A percentile compares a stretch with the other conserved stretches of the same genome.
phyloP scores from a whole-genome alignment of 2,329 filamentous ascomycete species.

The Neonectria coccinea region DNA sequence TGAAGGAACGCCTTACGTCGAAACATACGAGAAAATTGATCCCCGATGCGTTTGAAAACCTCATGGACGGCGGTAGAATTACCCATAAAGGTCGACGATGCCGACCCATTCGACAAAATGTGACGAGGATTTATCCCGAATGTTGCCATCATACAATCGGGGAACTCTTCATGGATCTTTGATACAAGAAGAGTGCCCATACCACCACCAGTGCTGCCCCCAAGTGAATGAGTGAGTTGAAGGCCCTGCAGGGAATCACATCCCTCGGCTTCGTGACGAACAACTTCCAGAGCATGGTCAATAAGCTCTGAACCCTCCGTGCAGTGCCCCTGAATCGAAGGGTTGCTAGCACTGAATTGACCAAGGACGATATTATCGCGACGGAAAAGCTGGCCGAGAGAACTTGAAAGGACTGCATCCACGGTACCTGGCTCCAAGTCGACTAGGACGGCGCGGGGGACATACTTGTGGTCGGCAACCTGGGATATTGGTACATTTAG shows the following conservation, averaged over 20 bases:
- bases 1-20: slow-evolving; percentile 99
- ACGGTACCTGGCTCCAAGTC: slow-evolving; percentile 99
- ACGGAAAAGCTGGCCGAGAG: slow-evolving; percentile 98
- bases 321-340: slow-evolving; percentile 99
- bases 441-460: slow-evolving; percentile 98
- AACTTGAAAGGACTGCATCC: slow-evolving; percentile 98
- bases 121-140: slow-evolving; percentile 99
- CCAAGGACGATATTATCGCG: slow-evolving; percentile 99
- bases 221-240: slow-evolving; percentile 99
- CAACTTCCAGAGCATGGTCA: slow-evolving; percentile 97
- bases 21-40: slow-evolving; percentile 90
- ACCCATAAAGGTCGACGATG: slow-evolving; percentile 95
- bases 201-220: slow-evolving; percentile 99
- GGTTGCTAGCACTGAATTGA: slow-evolving; percentile 99
- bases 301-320: slow-evolving; percentile 99
- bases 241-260: slow-evolving; percentile 99
- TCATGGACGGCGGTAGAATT: slow-evolving; percentile 99
- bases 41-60: slow-evolving; percentile 99
- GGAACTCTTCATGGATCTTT: slow-evolving; percentile 99
- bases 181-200: slow-evolving; percentile 99
- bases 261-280: slow-evolving; percentile 97
- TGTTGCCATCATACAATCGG: slow-evolving; percentile 99
- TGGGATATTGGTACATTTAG: slow-evolving; percentile 53
- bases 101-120: slow-evolving; percentile 99
- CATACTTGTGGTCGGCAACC: slow-evolving; percentile 98